These are phyloP conservation scores for Saxophila tyrrhenica DNA, from an alignment of 495 filamentous ascomycete genomes.

Conservation along the genomic window DNA sequence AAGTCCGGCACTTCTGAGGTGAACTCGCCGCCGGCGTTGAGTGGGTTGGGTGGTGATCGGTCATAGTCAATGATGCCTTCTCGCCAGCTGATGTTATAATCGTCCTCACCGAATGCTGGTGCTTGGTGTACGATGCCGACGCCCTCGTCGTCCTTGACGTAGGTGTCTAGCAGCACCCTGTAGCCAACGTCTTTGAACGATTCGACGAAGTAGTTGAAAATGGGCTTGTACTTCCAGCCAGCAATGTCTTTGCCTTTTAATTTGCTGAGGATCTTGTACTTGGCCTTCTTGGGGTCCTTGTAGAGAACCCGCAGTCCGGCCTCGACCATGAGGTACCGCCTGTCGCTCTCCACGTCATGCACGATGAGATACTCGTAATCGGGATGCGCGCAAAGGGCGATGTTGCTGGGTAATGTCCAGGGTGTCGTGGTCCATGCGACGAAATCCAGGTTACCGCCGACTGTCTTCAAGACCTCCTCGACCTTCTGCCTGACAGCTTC, in stretches of 20 bases:
- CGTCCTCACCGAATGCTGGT: conserved; percentile 92
- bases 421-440: conserved; percentile 94
- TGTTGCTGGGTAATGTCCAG: conserved; percentile 87
- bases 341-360: conserved; percentile 65
- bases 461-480: conserved; percentile 4
- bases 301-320: conserved; percentile 75
- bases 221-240: conserved; percentile 84
- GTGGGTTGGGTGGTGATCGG: conserved; percentile 77
- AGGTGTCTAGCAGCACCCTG: conserved; percentile 71
- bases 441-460: conserved; percentile 29
- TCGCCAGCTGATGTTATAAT: conserved; percentile 76
- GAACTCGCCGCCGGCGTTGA: conserved; percentile 72
- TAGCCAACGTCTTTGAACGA: conserved; percentile 85
- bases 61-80: conserved; percentile 65
- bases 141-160: conserved; percentile 88
- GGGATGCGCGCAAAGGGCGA: conserved; percentile 69
- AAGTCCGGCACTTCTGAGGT: conserved; percentile 75
- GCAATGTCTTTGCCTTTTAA: conserved; percentile 79
- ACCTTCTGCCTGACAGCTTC: conserved; percentile 9
- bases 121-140: conserved; percentile 93
- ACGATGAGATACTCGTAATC: conserved; percentile 94
- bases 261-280: conserved; percentile 75
- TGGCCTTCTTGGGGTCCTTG: conserved; percentile 95
- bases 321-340: conserved; percentile 81
- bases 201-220: conserved; percentile 89